A percentile compares a stretch with the other conserved stretches of the same genome.
Evolutionary conservation across 805 yeast genomes (phyloP).

Genomic region (Wickerhamomyces strasburgensis): DNA sequence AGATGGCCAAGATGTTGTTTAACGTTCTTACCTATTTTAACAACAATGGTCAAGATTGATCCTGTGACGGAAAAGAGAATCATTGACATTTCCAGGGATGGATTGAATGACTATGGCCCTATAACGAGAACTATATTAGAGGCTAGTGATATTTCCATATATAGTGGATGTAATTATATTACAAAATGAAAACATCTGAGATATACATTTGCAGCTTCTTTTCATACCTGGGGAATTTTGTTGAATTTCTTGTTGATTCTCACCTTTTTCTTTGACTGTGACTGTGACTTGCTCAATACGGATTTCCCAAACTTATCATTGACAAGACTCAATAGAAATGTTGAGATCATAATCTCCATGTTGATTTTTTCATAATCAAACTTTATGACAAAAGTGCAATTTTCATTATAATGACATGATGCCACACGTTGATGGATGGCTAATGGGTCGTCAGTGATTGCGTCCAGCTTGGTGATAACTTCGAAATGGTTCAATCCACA

Average conservation of each 20-base stretch:
- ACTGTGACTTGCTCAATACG: not conserved
- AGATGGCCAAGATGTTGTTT: slow-evolving; percentile 24
- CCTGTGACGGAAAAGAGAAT: slow-evolving; percentile 19
- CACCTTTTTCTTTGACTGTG: not conserved
- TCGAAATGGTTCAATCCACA: slow-evolving; percentile 20
- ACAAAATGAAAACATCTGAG: slow-evolving; percentile 10
- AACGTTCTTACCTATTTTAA: slow-evolving; percentile 19
- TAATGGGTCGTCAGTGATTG: slow-evolving; percentile 1
- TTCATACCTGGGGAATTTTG: not conserved
- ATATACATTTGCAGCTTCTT: too few species aligned
- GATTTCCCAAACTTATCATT: slow-evolving; percentile 8
- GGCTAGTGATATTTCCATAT: slow-evolving; percentile 13
- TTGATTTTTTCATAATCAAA: slow-evolving; percentile 22
- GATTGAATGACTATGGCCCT: slow-evolving; percentile 16
- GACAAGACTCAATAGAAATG: slow-evolving; percentile 15
- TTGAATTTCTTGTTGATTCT: not conserved
- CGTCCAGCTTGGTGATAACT: slow-evolving; percentile 5
- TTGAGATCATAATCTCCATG: slow-evolving; percentile 20
- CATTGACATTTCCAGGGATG: slow-evolving; percentile 19
- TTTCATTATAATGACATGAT: slow-evolving; percentile 11
- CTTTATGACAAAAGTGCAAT: slow-evolving; percentile 10
- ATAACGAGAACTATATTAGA: slow-evolving; percentile 17
- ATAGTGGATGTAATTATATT: slow-evolving; percentile 20
- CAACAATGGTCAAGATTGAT: slow-evolving; percentile 17
- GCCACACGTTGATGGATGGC: slow-evolving; percentile 19